Percentiles rank a stretch among this genome's conserved stretches.
phyloP scores from a whole-genome alignment of 208 protist species.

The Acanthamoeba royreba region DNA sequence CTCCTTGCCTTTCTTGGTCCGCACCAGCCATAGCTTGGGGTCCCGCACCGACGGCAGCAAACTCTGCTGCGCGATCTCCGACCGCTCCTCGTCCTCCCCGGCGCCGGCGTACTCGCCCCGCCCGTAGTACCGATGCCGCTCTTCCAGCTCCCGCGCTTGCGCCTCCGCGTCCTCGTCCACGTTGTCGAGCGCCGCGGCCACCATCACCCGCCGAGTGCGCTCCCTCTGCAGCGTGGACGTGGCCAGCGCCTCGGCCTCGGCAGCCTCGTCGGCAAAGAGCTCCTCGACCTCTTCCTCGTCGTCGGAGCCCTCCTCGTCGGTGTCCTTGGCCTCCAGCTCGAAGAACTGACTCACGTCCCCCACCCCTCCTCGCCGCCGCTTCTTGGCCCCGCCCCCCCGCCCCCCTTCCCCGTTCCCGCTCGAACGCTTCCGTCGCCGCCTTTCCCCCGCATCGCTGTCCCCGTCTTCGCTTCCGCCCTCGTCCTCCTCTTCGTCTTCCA shows the following conservation, averaged over 20 bases:
- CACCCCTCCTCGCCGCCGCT: not conserved
- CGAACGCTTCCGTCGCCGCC: not conserved
- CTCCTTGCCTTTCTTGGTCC: slow-evolving; percentile 47
- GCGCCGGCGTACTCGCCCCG: not conserved
- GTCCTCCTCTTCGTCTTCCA: not conserved
- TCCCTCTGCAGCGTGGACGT: not conserved
- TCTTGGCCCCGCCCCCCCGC: not conserved
- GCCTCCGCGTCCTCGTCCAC: not conserved
- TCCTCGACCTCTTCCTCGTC: not conserved
- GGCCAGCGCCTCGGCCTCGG: not conserved
- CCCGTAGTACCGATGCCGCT: not conserved
- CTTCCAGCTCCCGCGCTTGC: not conserved
- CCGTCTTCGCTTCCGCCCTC: slow-evolving; percentile 25
- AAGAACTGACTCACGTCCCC: not conserved
- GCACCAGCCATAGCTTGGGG: slow-evolving; percentile 51
- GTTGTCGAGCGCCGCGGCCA: not conserved
- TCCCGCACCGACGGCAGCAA: slow-evolving; percentile 49
- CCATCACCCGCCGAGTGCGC: not conserved
- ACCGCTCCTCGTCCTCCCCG: not conserved
- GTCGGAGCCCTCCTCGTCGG: not conserved
- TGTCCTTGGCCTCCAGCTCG: not conserved
- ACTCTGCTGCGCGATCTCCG: not conserved
- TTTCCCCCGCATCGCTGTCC: not conserved
- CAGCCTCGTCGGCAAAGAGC: not conserved
- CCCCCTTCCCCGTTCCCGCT: not conserved